Base-by-base conservation (phyloP, 805 yeast genomes). In the Saccharomycopsis sp. region DNA sequence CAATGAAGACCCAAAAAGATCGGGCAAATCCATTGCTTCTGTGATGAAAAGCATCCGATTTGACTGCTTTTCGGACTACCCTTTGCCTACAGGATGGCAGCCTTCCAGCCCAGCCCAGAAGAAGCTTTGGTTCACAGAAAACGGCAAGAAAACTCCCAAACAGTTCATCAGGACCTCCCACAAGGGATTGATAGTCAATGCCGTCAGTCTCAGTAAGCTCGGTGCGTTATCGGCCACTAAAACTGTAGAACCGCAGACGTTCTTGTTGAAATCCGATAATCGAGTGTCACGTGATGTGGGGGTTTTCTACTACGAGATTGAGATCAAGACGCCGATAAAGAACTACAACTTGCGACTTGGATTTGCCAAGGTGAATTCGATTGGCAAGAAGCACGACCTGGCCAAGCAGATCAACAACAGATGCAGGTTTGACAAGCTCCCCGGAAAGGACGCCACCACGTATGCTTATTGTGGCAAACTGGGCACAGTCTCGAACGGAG, bases 401-500 rank as follows among this genome's bases (percentile, higher is more conserved):
- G 9, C 19, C 20, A 17, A 8, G 49, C 19, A 44, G 19, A 17
- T 44, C 22, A 44, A 44, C 12, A 12, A 8, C 3, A 8, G 17
- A 15, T 59, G 19, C 14, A 52, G 17, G 3, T 60, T 49, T 24
- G 41, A 49, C 23, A 55, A 54, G 8, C 41, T 79, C 62, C 79
- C 84, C 1, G 85, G 84, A 3, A 64, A 72, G 29, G 84, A 79
- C 53, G 64, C 66, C 20, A 70, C 74, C n/a, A 70, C 79, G 1
- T 81, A 79, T 74, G 83, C 82, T 0, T 79, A 77, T 64, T 81
- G 76, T 64, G 81, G 85, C 3, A 78, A 73, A 60, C 81, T 78
- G 55, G 86, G 85, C 0, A 67, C 70, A 22, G 70, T 75, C 14
- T 66, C 68, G 35, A 69, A 73, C 23, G 69, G 74, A 55, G 77